phyloP scores from a whole-genome alignment of 2,329 filamentous ascomycete genomes.

The Monosporascus sp. region DNA sequence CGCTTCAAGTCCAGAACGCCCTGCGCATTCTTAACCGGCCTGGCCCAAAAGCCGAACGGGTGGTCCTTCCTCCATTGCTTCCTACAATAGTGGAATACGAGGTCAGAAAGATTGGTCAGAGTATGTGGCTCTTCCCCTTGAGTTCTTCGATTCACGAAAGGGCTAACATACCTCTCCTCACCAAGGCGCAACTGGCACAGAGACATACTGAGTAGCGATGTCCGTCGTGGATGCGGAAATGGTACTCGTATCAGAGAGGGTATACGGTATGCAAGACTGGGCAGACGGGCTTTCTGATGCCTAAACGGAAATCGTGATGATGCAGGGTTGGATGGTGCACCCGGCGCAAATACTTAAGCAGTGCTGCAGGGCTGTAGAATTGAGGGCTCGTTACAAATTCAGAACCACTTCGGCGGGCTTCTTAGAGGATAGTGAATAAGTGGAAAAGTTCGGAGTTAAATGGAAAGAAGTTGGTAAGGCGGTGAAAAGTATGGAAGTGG shows the following conservation, averaged over 20 bases:
- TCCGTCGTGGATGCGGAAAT: background rate
- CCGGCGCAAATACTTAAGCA: too few relatives aligned
- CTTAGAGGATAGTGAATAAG: background rate
- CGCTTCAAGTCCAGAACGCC: slow-evolving; percentile 87
- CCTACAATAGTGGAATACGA: slow-evolving; percentile 38
- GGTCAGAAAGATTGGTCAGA: slow-evolving; percentile 3
- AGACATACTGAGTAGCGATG: slow-evolving; percentile 53
- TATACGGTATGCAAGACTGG: too few relatives aligned
- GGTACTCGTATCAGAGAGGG: too few relatives aligned
- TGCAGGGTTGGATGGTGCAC: too few relatives aligned
- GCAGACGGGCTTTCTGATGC: too few relatives aligned
- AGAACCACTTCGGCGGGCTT: too few relatives aligned
- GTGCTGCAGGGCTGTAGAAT: too few relatives aligned
- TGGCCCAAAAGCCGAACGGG: slow-evolving; percentile 95
- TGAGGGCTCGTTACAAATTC: too few relatives aligned
- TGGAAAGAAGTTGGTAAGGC: background rate
- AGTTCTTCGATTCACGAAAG: background rate
- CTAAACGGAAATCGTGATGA: too few relatives aligned
- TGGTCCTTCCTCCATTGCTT: slow-evolving; percentile 98
- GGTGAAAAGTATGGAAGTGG: background rate
- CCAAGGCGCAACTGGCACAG: slow-evolving; percentile 83
- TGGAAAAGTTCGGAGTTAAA: background rate
- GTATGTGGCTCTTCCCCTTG: background rate
- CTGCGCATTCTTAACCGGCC: slow-evolving; percentile 72
- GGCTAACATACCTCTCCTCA: slow-evolving; percentile 68